A percentile compares a stretch with the other conserved stretches of the same genome.
phyloP scores from a whole-genome alignment of 495 filamentous ascomycete genomes.

The Niebla homalea region DNA sequence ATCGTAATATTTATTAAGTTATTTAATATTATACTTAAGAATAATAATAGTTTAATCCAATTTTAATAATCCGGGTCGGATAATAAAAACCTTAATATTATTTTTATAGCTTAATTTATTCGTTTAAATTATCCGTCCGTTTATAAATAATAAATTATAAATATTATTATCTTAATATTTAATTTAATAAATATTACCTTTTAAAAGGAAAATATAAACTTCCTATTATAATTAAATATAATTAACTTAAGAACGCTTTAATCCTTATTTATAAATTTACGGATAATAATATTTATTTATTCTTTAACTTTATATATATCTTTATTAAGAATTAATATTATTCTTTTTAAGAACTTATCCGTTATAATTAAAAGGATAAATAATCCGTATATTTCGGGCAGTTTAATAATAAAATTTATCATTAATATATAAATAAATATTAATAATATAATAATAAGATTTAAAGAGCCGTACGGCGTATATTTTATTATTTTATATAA shows the following conservation, averaged over 20 bases:
- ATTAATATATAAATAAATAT: too few species aligned
- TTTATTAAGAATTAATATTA: constrained; percentile 2
- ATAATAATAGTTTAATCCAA: not conserved
- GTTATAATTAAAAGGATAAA: not conserved
- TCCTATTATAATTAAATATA: too few species aligned
- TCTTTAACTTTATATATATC: not conserved
- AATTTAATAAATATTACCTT: not conserved
- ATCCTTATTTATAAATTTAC: too few species aligned
- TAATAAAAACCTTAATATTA: not conserved
- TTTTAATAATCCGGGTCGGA: not conserved
- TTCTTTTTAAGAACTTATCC: not conserved
- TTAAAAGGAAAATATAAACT: too few species aligned
- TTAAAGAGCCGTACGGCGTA: not conserved
- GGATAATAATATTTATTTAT: not conserved
- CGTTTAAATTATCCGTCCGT: not conserved
- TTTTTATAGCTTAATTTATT: not conserved
- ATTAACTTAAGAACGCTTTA: too few species aligned
- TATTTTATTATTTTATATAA: not conserved
- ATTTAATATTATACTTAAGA: not conserved
- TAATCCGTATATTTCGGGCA: not conserved
- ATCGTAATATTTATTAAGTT: not conserved
- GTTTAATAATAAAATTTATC: too few species aligned
- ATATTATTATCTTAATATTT: too few species aligned
- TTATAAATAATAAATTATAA: too few species aligned
- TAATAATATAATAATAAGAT: constrained; percentile 1